These are phyloP conservation scores for Phytophthora quininea DNA, from an alignment of 352 stramenopile genomes.

Conservation along the genomic window DNA sequence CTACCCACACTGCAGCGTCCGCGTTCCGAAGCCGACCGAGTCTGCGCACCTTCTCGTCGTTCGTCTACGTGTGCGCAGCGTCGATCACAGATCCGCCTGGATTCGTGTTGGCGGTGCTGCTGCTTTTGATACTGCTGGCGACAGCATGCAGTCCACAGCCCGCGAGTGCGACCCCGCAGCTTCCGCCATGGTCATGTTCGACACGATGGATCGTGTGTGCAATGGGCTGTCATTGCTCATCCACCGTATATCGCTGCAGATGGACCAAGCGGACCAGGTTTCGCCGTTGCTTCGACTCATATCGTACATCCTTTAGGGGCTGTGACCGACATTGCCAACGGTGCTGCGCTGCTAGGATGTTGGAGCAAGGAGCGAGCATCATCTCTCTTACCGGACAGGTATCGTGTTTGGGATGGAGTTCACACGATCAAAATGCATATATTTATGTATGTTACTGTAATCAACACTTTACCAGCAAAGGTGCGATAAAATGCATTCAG, in stretches of 20 bases:
- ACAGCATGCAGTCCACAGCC: conserved; percentile 67
- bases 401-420: not conserved
- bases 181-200: conserved; percentile 48
- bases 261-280: conserved; percentile 62
- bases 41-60: conserved; percentile 69
- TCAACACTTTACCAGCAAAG: conserved; percentile 1
- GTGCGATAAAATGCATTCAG: conserved; percentile 34
- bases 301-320: conserved; percentile 57
- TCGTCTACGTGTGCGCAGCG: conserved; percentile 73
- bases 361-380: too few species aligned
- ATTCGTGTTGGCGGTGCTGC: conserved; percentile 74
- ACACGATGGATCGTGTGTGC: conserved; percentile 64
- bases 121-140: conserved; percentile 65
- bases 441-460: conserved; percentile 34
- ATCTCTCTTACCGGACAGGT: too few species aligned
- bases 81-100: conserved; percentile 73
- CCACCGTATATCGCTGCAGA: conserved; percentile 61
- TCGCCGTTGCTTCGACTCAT: conserved; percentile 65
- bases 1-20: conserved; percentile 32
- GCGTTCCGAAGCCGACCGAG: conserved; percentile 43
- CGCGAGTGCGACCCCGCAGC: conserved; percentile 38
- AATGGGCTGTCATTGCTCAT: conserved; percentile 69
- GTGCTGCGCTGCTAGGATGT: too few species aligned
- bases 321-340: not conserved
- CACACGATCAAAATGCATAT: conserved; percentile 26